Conservation (phyloP, 139 green algal genomes). For the Ulvella scutata region DNA sequence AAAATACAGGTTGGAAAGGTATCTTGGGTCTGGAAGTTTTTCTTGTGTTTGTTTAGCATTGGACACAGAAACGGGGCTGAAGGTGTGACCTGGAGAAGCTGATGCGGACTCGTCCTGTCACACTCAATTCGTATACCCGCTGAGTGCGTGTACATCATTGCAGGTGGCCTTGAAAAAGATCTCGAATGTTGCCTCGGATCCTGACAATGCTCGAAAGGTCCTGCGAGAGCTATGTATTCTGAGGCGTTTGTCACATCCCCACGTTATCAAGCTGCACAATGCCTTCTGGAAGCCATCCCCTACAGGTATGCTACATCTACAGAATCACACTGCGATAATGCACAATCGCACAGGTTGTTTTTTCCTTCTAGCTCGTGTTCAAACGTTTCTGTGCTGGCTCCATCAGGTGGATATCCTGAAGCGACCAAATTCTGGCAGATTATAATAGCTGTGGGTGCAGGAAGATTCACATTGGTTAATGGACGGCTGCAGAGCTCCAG, state of each 20-base stretch:
- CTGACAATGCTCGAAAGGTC: conserved; percentile 61
- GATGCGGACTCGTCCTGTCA: neutral
- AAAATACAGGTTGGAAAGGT: neutral
- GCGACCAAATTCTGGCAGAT: neutral
- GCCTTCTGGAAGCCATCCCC: conserved; percentile 47
- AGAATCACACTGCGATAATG: no score
- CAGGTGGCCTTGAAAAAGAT: conserved; percentile 73
- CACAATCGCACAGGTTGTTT: no score
- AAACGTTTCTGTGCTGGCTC: no score
- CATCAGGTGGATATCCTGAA: no score
- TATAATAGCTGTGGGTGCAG: neutral
- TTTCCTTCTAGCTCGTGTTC: no score
- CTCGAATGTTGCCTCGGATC: conserved; percentile 52
- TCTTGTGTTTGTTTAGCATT: conserved; percentile 44
- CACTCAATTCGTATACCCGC: neutral
- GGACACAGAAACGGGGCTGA: conserved; percentile 33
- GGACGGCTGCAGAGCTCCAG: conserved; percentile 47
- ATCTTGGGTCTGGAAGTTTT: conserved; percentile 56
- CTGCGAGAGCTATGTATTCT: conserved; percentile 85
- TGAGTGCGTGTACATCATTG: neutral
- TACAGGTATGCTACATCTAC: conserved; percentile 37
- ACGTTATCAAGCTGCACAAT: conserved; percentile 60
- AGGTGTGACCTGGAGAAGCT: conserved; percentile 15
- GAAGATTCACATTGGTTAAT: conserved; percentile 15
- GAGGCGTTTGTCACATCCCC: conserved; percentile 60